Base-by-base conservation (phyloP, 2,329 filamentous ascomycete genomes). In the Aspergillus calidoustus region DNA sequence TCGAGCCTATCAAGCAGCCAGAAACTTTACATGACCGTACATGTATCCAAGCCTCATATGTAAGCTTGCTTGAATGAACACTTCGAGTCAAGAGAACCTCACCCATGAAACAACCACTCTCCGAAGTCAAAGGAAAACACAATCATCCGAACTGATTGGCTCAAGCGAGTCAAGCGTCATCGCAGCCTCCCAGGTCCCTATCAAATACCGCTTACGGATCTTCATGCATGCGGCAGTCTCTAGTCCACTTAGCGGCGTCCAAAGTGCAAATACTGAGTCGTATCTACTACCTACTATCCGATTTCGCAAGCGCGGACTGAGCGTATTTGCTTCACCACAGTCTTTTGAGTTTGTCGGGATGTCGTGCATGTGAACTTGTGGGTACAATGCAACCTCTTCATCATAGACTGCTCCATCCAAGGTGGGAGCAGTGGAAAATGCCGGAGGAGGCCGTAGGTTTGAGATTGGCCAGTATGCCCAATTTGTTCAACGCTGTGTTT, bases 161-260 rank as follows among this genome's bases (percentile, higher is more conserved):
- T 41, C 31, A 9, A 38, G 17, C 22, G 25, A 28, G 25, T 28
- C 49, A 51, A 28, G 17, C 22, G n/a, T 19, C 38, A 15, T 19
- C 31, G 28, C 5, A 11, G 22, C 31, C 38, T 25, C 49, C 19
- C 19, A 19, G 19, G 19, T 19, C 19, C 19, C 52, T 53, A 34
- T 19, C 23, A n/a, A 49, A 47, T 49, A 44, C 57, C 57, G 51
- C 44, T 49, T 60, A 53, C 28, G 50, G 43, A 60, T 54, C 50
- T 49, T 30, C 44, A 48, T 54, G 57, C 57, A 60, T 54, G 57
- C 51, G 30, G 15, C 9, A 30, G 25, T 13, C 41, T 38, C 43
- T 43, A 15, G 17, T 15, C 54, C 54, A 25, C n/a, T 56, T 34
- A 41, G 34, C 15, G 11, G 11, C 34, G 3, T 41, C 15, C 34